Base-by-base conservation (phyloP, 2,329 filamentous ascomycete genomes). In the Pseudogymnoascus sp. region DNA sequence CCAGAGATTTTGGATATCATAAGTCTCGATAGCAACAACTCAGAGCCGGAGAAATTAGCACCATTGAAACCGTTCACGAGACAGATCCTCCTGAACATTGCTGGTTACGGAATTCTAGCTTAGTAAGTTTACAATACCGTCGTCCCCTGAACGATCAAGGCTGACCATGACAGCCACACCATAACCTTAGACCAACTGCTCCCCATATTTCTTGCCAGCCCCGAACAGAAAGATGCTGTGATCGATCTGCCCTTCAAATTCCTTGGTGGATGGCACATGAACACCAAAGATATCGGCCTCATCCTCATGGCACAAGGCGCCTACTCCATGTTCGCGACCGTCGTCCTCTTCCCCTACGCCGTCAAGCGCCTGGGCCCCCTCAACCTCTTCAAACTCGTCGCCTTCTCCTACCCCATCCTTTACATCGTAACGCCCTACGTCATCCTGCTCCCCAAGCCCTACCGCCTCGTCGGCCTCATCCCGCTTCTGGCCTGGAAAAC, bases 181-280 rank as follows among this genome's bases (percentile, higher is more conserved):
- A 97, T 99, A 76, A 95, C 92, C 0, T 94, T 96, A 69, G 94
- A 99, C 75, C 90, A 96, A 71, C 83, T 97, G 58, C 87, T 97
- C 69, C 93, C 94, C 0, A 90, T 97, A 1, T 91, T 99, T 68
- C 84, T 99, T 71, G 76, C 76, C 14, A 68, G 78, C 73, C 81
- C 70, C 72, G 82, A 71, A 75, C 83, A 71, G 66, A 79, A 28
- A 73, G 75, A 14, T 69, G 76, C n/a, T 75, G 79, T 69, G 66
- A 81, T 76, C 11, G 12, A 6, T 38, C 82, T 96, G 1, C 93
- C 93, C 0, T 94, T 99, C 79, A 88, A 89, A 69, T 97, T 99
- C 69, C 86, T 86, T 2, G 91, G 91, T 63, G 93, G 94, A 16
- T 93, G 97, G 68, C 90, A 86, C 25, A 83, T 96, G 64, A 83